Evolutionary conservation across 805 yeast species (phyloP), one percentile per base, ranked within the genome.

Genomic region (Kurtzmaniella fragi): DNA sequence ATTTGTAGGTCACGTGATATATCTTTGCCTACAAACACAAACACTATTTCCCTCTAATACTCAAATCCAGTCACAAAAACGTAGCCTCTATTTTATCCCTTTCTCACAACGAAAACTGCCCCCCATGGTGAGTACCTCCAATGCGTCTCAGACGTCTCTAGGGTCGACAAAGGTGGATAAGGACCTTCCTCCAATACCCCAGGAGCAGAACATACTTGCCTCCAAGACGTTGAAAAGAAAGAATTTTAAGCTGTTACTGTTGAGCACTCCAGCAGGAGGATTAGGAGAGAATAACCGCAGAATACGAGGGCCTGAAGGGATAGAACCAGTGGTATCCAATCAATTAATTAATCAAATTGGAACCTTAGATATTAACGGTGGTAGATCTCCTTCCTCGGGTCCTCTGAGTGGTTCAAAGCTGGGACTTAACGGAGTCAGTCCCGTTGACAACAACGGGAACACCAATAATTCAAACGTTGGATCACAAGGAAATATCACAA

Each of bases 171-270:
- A 53, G 17, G 52, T 48, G 37, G 68, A 61, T 28, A 67, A 66
- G 41, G 56, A 61, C 10, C 51, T 67, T 29, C 72, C 72, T 16
- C 70, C 70, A 13, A 56, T 64, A 12, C 72, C 72, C 9, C 45
- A 44, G n/a, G 29, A 41, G 10, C 33, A 38, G 27, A 17, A 33
- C 7, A 49, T 66, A 17, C 50, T 67, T 31, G 50, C 55, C 37
- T 53, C 63, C 28, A 68, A 66, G 41, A 52, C 70, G 17, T 51
- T 68, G 29, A 60, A 56, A 33, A 54, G 74, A 23, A 68, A 68
- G 45, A 68, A 67, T 45, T 54, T 63, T 49, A 68, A 67, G 42
- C 56, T 66, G 38, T 49, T 67, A 17, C 60, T 64, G 17, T 43
- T 62, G 17, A 42, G 40, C 14, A 42, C 57, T 41, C 46, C 28